phyloP scores from a whole-genome alignment of 495 filamentous ascomycete genomes.

The Xylaria cubensis region DNA sequence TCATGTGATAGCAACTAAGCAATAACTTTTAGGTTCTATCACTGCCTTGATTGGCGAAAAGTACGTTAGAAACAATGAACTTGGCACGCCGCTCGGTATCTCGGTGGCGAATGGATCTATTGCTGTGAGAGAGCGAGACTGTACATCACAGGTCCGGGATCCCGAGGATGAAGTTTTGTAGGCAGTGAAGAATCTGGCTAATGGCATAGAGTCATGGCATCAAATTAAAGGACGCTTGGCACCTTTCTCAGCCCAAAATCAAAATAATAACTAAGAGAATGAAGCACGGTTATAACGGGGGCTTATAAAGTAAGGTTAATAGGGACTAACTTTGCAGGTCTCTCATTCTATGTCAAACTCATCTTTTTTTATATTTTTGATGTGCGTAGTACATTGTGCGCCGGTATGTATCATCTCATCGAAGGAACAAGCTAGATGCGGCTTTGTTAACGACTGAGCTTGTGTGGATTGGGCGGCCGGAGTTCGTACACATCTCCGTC shows the following conservation, averaged over 20 bases:
- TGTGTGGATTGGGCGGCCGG: too few species aligned
- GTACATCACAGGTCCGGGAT: conserved; percentile 70
- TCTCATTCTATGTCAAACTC: too few species aligned
- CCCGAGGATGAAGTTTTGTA: conserved; percentile 69
- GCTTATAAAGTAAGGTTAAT: too few species aligned
- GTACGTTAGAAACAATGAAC: conserved; percentile 70
- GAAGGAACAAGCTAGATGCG: too few species aligned
- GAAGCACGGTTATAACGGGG: too few species aligned
- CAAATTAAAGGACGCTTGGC: conserved; percentile 67
- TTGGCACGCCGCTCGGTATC: conserved; percentile 69
- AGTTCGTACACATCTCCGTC: too few species aligned
- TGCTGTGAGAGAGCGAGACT: conserved; percentile 71
- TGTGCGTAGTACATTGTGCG: too few species aligned
- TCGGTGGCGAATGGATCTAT: conserved; percentile 71
- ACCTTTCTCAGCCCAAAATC: conserved; percentile 67
- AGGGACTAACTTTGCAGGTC: too few species aligned
- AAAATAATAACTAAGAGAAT: neutral
- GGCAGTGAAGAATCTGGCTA: conserved; percentile 65
- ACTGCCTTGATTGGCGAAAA: conserved; percentile 75
- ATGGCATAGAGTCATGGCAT: conserved; percentile 70
- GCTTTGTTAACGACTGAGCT: too few species aligned
- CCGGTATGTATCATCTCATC: too few species aligned
- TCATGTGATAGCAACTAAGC: conserved; percentile 15
- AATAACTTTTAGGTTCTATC: conserved; percentile 61
- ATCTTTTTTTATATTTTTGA: too few species aligned